Percentiles rank a stretch among this genome's conserved stretches.
Conservation (phyloP, 306 rosid species). For the Carpinus viminea region DNA sequence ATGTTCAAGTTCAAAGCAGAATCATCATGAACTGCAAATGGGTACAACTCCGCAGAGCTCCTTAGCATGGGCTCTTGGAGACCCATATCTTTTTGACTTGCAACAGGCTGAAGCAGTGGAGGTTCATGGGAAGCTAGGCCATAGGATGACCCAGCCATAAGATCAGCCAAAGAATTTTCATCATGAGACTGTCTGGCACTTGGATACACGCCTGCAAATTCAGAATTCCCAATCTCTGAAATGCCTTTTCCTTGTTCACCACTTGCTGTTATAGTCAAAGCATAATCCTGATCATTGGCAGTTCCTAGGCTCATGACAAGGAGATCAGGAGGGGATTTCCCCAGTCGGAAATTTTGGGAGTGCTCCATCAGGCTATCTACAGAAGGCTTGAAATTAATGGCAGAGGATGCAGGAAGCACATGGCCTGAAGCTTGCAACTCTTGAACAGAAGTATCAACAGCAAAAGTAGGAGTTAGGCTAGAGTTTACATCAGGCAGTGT, state of each 20-base stretch:
- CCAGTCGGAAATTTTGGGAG: conserved; percentile 26
- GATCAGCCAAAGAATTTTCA: conserved; percentile 33
- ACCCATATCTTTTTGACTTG: conserved; percentile 32
- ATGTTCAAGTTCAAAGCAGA: conserved; percentile 29
- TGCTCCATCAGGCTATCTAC: conserved; percentile 25
- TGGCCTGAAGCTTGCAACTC: conserved; percentile 34
- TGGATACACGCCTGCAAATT: conserved; percentile 37
- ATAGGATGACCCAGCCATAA: conserved; percentile 36
- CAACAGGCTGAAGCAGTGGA: conserved; percentile 35
- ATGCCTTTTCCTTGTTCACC: conserved; percentile 35
- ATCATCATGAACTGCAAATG: conserved; percentile 35
- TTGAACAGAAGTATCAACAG: conserved; percentile 21
- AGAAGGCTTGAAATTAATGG: conserved; percentile 18
- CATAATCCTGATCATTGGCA: conserved; percentile 30
- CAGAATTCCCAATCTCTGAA: conserved; percentile 33
- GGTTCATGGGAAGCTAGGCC: conserved; percentile 35
- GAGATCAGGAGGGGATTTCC: conserved; percentile 32
- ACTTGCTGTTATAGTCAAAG: conserved; percentile 35
- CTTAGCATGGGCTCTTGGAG: conserved; percentile 29
- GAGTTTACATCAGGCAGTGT: conserved; percentile 34
- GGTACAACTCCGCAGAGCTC: conserved; percentile 38
- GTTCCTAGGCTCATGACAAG: conserved; percentile 32
- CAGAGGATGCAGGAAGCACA: conserved; percentile 32
- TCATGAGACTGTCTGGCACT: conserved; percentile 29
- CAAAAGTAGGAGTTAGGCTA: conserved; percentile 29